phyloP scores from a whole-genome alignment of 139 green algal species.

The Chlamydomonas sp. region DNA sequence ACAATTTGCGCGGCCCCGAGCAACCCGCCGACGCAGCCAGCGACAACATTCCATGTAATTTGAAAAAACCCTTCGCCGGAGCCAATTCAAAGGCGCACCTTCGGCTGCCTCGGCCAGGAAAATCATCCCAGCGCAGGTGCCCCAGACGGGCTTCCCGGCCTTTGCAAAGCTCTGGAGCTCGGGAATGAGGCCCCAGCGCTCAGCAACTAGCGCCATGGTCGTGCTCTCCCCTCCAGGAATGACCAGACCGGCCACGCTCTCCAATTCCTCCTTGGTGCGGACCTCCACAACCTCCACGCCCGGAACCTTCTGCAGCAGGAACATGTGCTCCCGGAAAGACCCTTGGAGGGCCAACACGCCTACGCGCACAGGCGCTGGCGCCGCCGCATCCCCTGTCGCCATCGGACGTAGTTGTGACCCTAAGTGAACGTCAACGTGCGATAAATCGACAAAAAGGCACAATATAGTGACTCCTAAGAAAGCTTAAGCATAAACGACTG shows the following conservation, averaged over 20 bases:
- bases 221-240: slow-evolving; percentile 96
- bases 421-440: too few species aligned
- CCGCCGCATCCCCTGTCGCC: background rate
- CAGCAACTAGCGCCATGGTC: slow-evolving; percentile 91
- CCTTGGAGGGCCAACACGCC: slow-evolving; percentile 95
- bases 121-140: slow-evolving; percentile 98
- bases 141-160: slow-evolving; percentile 89
- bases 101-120: slow-evolving; percentile 90
- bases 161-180: slow-evolving; percentile 78
- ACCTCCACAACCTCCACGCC: slow-evolving; percentile 87
- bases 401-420: too few species aligned
- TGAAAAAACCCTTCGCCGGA: background rate
- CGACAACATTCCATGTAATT: background rate
- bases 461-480: too few species aligned
- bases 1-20: too few species aligned
- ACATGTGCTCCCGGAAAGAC: slow-evolving; percentile 92
- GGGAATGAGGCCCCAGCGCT: slow-evolving; percentile 89
- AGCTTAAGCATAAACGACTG: too few species aligned
- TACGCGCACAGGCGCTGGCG: slow-evolving; percentile 10
- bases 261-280: slow-evolving; percentile 83
- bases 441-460: too few species aligned
- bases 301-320: slow-evolving; percentile 63
- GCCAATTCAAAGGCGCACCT: slow-evolving; percentile 40
- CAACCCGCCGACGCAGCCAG: background rate
- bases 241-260: slow-evolving; percentile 82